A percentile compares a stretch with the other conserved stretches of the same genome.
Evolutionary conservation across 331 rosid genomes (phyloP).

Genomic region (Erythrophleum ivorense): DNA sequence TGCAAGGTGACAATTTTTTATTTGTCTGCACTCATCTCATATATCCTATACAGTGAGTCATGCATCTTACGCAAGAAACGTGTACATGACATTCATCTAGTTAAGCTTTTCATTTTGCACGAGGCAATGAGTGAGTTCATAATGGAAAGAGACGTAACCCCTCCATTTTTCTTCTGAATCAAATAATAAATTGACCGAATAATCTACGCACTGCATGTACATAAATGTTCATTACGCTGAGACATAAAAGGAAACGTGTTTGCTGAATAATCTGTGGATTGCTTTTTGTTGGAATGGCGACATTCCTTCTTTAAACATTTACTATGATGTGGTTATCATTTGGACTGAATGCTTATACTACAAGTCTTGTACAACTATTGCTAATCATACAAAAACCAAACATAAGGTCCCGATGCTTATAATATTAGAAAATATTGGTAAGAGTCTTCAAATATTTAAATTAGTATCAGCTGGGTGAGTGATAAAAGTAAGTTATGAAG

Average conservation of each 20-base stretch:
- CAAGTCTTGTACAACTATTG: too few species aligned
- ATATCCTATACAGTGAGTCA: neutral
- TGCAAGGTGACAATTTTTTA: neutral
- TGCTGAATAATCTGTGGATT: neutral
- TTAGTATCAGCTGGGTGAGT: neutral
- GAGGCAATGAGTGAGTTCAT: neutral
- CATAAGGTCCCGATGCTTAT: neutral
- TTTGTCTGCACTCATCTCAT: neutral
- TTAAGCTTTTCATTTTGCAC: neutral
- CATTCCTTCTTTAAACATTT: too few species aligned
- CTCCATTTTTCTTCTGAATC: neutral
- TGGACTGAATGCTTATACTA: too few species aligned
- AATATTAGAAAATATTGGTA: too few species aligned
- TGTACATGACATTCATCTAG: neutral
- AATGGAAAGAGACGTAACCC: neutral
- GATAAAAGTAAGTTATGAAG: neutral
- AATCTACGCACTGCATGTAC: too few species aligned
- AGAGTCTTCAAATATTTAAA: neutral
- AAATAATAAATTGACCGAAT: too few species aligned
- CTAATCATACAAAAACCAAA: neutral
- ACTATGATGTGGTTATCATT: too few species aligned
- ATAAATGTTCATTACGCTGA: too few species aligned
- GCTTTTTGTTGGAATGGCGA: neutral
- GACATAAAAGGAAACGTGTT: too few species aligned
- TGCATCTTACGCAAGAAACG: neutral